Evolutionary conservation across 768 basidiomycete genomes (phyloP).

Genomic region (Exsudoporus frostii): DNA sequence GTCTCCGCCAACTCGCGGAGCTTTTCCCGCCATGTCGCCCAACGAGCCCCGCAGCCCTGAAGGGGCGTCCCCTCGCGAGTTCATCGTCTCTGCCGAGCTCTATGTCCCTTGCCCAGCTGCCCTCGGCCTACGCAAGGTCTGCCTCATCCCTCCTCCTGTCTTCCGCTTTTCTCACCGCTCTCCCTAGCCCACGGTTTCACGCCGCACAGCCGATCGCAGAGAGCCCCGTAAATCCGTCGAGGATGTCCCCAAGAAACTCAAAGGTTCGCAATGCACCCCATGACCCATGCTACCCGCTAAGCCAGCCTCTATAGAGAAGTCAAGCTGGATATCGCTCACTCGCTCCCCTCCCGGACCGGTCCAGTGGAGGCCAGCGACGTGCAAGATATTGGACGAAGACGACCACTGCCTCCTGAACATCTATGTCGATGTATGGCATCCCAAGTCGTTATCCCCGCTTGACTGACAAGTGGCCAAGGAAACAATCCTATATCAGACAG

Average conservation of each 20-base stretch:
- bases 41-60: constrained; percentile 5
- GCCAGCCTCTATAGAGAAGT: constrained; percentile 49
- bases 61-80: constrained; percentile 40
- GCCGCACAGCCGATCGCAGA: constrained; percentile 57
- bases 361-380: constrained; percentile 72
- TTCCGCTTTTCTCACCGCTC: constrained; percentile 8
- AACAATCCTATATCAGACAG: constrained; percentile 67
- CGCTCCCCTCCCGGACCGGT: constrained; percentile 49
- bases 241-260: constrained; percentile 50
- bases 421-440: constrained; percentile 62
- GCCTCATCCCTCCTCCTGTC: constrained; percentile 7
- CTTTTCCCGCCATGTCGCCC: constrained; percentile 13
- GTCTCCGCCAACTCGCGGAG: too few species aligned
- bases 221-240: constrained; percentile 38
- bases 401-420: constrained; percentile 67
- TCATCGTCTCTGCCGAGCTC: constrained; percentile 59
- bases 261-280: constrained; percentile 42
- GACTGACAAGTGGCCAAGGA: constrained; percentile 44
- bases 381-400: constrained; percentile 66
- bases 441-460: neutral
- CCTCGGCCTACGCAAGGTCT: constrained; percentile 55
- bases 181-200: constrained; percentile 41
- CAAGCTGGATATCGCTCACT: constrained; percentile 65
- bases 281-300: neutral
- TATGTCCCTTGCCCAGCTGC: constrained; percentile 55